A percentile compares a stretch with the other conserved stretches of the same genome.
These are phyloP conservation scores for Lipomyces orientalis DNA, from an alignment of 805 yeast genomes.

Conservation along the genomic window DNA sequence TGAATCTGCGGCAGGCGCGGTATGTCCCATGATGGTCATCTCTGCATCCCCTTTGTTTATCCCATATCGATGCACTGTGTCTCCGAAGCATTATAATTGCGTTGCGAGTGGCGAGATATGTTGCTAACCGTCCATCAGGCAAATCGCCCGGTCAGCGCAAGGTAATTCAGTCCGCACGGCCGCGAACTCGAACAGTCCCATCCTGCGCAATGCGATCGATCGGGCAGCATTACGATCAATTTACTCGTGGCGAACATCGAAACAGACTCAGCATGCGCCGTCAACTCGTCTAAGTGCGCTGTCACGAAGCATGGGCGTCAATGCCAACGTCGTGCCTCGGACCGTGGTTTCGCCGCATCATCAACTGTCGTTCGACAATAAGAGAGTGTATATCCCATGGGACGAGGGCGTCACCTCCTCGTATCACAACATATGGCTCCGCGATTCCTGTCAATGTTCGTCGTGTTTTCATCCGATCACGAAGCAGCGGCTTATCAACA, in stretches of 20 bases:
- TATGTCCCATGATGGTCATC: not conserved
- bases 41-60: not conserved
- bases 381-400: constrained; percentile 42
- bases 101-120: not conserved
- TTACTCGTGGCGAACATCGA: constrained; percentile 3
- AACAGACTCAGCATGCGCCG: not conserved
- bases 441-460: constrained; percentile 68
- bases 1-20: constrained; percentile 8
- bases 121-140: not conserved
- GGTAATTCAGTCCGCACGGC: not conserved
- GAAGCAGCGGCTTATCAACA: constrained; percentile 63
- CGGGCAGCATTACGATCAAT: constrained; percentile 5
- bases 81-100: not conserved
- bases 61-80: not conserved
- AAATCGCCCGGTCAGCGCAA: constrained; percentile 1
- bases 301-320: constrained; percentile 15
- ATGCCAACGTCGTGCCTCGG: constrained; percentile 20
- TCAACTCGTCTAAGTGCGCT: not conserved
- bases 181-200: not conserved
- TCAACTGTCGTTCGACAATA: constrained; percentile 37
- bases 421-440: constrained; percentile 62
- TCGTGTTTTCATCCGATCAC: constrained; percentile 61
- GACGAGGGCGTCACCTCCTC: constrained; percentile 41
- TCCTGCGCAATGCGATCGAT: not conserved
- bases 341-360: constrained; percentile 36